Base-by-base conservation (phyloP, 805 yeast species). In the Zygoascus biomembranicola region DNA sequence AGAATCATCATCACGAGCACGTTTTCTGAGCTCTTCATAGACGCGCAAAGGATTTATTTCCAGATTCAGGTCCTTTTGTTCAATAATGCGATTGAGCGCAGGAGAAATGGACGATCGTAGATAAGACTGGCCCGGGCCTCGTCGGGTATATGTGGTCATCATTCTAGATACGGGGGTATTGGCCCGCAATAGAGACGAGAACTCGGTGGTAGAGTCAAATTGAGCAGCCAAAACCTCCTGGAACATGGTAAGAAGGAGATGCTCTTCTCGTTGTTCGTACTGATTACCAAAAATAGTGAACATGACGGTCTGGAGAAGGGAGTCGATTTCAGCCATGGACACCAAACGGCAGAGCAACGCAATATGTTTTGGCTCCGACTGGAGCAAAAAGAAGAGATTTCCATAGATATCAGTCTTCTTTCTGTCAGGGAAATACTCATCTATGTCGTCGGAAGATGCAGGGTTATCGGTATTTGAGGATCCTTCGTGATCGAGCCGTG, bases 261-360 rank as follows among this genome's bases (percentile, higher is more conserved):
- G 70, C 61, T 71, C 74, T 57, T 71, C 74, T 28, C 73, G 66
- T 54, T 67, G 68, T 52, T 70, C 73, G 57, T 69, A 69, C 57
- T 71, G 74, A 55, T 70, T 71, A n/a, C 74, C 74, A 54, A 65
- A 71, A 45, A 71, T 63, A 10, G 69, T 67, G 58, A 69, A 70
- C 73, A 70, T 70, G 56, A 70, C 71, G 5, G 72, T 70, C 47
- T 69, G 73, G 9, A 71, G 62, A 49, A 71, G 61, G 5, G 66
- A 66, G 52, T 71, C 74, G 46, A 71, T 68, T 49, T 71, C 73
- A 6, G 65, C 59, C 65, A 69, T 61, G 8, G 67, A 58, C 5
- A 69, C 67, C 28, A 58, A 51, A 16, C 64, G 57, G 47, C 70
- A 66, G 14, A 71, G 61, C 41, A 58, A 42, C 0, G 74, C 72